Percentiles rank a stretch among this genome's conserved stretches.
Evolutionary conservation across 1,139 yeast species (phyloP).

Genomic region (Suhomyces anneliseae): DNA sequence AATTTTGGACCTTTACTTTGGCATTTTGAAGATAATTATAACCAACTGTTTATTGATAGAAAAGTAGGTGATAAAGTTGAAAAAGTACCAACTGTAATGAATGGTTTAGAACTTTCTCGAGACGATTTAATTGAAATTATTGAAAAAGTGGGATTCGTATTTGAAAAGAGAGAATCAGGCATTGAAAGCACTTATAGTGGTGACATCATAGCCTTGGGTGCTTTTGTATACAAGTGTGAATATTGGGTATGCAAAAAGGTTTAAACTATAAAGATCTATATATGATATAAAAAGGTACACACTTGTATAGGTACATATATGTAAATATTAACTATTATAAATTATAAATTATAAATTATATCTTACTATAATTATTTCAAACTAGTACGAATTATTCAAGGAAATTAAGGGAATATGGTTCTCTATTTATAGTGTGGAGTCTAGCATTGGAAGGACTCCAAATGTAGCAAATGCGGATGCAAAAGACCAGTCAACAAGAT

Average conservation of each 20-base stretch:
- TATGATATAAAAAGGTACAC: neutral
- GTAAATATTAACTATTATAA: too few species aligned
- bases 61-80: constrained; percentile 27
- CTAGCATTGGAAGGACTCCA: too few species aligned
- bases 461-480: too few species aligned
- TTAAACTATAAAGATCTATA: neutral
- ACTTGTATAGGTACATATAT: too few species aligned
- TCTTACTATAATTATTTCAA: too few species aligned
- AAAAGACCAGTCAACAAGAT: too few species aligned
- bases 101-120: constrained; percentile 64
- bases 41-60: constrained; percentile 20
- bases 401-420: neutral
- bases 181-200: constrained; percentile 57
- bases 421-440: neutral
- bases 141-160: constrained; percentile 52
- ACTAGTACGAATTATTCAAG: neutral
- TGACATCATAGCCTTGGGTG: constrained; percentile 54
- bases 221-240: constrained; percentile 63
- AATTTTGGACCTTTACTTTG: constrained; percentile 85
- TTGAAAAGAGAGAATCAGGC: constrained; percentile 45
- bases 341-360: too few species aligned
- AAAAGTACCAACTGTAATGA: constrained; percentile 33
- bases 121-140: constrained; percentile 58
- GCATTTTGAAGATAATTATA: constrained; percentile 71
- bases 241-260: constrained; percentile 63